Percentiles rank a stretch among this genome's conserved stretches.
These are phyloP conservation scores for Notholithocarpus densiflorus DNA, from an alignment of 306 rosid genomes.

Conservation along the genomic window DNA sequence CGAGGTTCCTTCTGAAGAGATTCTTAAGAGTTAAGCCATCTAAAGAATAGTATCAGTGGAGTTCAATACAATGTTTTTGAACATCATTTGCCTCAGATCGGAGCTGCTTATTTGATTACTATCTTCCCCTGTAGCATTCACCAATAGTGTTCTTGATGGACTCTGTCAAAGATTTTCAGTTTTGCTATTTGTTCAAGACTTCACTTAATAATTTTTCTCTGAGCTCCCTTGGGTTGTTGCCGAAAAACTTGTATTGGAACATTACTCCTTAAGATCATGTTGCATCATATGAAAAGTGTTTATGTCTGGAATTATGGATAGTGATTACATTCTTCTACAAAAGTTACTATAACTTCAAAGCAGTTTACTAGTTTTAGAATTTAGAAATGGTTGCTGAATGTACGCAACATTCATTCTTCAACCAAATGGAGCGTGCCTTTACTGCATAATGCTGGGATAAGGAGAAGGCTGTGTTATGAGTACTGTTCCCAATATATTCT, in stretches of 20 bases:
- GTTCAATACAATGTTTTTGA: neutral
- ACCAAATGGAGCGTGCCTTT: neutral
- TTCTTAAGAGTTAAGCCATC: slow-evolving; percentile 4
- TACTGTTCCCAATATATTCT: too few species aligned
- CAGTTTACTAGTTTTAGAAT: neutral
- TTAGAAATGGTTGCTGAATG: neutral
- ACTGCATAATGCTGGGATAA: too few species aligned
- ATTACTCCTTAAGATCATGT: neutral
- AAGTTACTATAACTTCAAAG: neutral
- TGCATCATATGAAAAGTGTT: neutral
- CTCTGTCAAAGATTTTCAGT: neutral
- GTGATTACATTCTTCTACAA: neutral
- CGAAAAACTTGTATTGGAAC: neutral
- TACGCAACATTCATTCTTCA: neutral
- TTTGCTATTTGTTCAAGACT: neutral
- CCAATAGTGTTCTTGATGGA: neutral
- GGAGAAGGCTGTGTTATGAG: too few species aligned
- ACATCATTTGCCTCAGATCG: neutral
- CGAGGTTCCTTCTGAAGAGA: slow-evolving; percentile 85
- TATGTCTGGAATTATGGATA: neutral
- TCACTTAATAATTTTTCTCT: neutral
- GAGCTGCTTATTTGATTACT: neutral
- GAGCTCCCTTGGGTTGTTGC: neutral
- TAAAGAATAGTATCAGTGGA: neutral
- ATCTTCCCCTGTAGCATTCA: neutral